Evolutionary conservation across 2,329 filamentous ascomycete genomes (phyloP).

Genomic region (Hypoxylon sp.): DNA sequence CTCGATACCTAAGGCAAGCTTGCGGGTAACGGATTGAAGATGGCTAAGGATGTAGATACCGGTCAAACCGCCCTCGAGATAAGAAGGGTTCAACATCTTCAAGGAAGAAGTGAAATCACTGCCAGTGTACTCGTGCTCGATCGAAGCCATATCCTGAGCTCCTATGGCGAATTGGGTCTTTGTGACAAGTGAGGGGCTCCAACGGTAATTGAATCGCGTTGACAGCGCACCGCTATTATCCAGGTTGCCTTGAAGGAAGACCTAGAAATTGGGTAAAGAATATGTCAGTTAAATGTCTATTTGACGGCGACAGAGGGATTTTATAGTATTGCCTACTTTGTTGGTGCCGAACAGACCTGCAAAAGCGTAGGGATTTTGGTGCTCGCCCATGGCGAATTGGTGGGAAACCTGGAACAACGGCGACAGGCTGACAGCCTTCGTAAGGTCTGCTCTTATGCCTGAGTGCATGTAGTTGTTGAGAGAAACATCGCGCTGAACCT

Average conservation of each 20-base stretch:
- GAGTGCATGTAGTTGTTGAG: conserved; percentile 97
- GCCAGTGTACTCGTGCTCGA: conserved; percentile 96
- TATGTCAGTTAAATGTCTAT: conserved; percentile 7
- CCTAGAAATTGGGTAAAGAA: conserved; percentile 59
- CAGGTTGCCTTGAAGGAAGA: conserved; percentile 94
- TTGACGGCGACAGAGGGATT: conserved; percentile 8
- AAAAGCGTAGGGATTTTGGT: conserved; percentile 93
- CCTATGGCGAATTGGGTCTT: conserved; percentile 88
- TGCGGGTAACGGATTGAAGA: conserved; percentile 89
- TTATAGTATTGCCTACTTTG: conserved; percentile 69
- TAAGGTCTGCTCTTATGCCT: conserved; percentile 93
- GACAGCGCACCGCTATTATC: conserved; percentile 91
- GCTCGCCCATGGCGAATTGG: conserved; percentile 93
- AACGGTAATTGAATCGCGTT: conserved; percentile 92
- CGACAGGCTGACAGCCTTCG: conserved; percentile 92
- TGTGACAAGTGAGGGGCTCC: conserved; percentile 80
- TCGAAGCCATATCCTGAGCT: conserved; percentile 85
- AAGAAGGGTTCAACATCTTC: conserved; percentile 95
- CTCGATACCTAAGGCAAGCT: conserved; percentile 87
- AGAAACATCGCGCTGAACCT: conserved; percentile 96
- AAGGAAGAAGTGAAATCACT: conserved; percentile 91
- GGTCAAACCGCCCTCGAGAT: conserved; percentile 89
- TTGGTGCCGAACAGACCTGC: conserved; percentile 92
- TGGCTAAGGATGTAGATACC: conserved; percentile 97
- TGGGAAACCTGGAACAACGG: conserved; percentile 98